Evolutionary conservation across 306 rosid species (phyloP).

Genomic region (Castanea crenata): DNA sequence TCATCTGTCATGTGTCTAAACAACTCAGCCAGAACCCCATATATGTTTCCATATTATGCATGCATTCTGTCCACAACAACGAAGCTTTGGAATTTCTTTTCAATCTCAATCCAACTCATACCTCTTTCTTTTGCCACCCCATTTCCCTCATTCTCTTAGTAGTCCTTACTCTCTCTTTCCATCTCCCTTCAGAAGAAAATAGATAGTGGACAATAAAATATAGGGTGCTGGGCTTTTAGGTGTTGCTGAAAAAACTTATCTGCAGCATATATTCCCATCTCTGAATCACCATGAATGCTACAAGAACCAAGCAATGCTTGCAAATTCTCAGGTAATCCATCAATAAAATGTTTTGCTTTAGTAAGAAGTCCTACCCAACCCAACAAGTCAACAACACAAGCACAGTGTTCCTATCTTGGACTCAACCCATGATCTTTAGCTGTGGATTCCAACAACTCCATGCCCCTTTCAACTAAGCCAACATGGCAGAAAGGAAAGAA

Average conservation of each 20-base stretch:
- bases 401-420: constrained; percentile 73
- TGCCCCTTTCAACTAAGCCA: constrained; percentile 73
- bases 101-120: constrained; percentile 75
- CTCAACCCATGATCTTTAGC: constrained; percentile 51
- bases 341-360: constrained; percentile 65
- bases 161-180: constrained; percentile 85
- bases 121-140: constrained; percentile 75
- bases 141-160: constrained; percentile 76
- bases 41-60: constrained; percentile 57
- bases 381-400: constrained; percentile 86
- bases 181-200: constrained; percentile 71
- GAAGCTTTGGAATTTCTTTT: constrained; percentile 68
- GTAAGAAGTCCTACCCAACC: constrained; percentile 79
- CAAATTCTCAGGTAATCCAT: constrained; percentile 62
- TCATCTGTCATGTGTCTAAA: constrained; percentile 67
- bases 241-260: constrained; percentile 48
- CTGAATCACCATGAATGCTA: constrained; percentile 65
- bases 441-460: constrained; percentile 73
- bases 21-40: constrained; percentile 49
- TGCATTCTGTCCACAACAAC: constrained; percentile 72
- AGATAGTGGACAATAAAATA: constrained; percentile 78
- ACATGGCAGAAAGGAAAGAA: constrained; percentile 78
- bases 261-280: constrained; percentile 77
- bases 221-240: constrained; percentile 72
- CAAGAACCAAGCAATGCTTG: constrained; percentile 94